These are phyloP conservation scores for Megacollybia marginata DNA, from an alignment of 768 basidiomycete species.

Conservation along the genomic window DNA sequence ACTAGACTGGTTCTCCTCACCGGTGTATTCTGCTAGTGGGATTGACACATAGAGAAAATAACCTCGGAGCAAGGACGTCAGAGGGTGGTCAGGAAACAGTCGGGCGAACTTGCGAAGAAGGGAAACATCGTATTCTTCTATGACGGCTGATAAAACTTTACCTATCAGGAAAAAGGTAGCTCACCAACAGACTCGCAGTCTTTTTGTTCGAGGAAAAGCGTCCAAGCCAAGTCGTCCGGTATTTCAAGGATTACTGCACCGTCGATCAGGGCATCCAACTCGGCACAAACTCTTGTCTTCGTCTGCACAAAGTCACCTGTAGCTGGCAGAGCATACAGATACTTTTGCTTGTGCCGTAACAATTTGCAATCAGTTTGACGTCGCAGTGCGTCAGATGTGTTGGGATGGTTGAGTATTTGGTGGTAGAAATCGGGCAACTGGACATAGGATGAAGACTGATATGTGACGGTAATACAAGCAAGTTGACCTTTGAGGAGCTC, in stretches of 20 bases:
- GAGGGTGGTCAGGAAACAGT: constrained; percentile 54
- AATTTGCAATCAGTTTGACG: constrained; percentile 70
- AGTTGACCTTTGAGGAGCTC: constrained; percentile 48
- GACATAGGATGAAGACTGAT: constrained; percentile 6
- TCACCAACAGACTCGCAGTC: constrained; percentile 63
- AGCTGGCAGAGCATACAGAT: constrained; percentile 54
- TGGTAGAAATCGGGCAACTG: constrained; percentile 70
- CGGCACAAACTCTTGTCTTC: constrained; percentile 43
- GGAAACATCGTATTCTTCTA: constrained; percentile 56
- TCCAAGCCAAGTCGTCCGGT: constrained; percentile 81
- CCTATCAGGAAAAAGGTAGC: constrained; percentile 14
- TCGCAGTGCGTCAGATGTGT: constrained; percentile 75
- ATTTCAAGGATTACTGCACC: constrained; percentile 73
- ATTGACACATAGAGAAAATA: constrained; percentile 62
- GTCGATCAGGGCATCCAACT: constrained; percentile 65
- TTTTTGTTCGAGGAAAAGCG: constrained; percentile 61
- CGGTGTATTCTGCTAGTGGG: constrained; percentile 24
- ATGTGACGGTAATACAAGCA: not conserved
- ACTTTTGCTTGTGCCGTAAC: constrained; percentile 52
- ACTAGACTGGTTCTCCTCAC: constrained; percentile 30
- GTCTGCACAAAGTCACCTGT: constrained; percentile 10
- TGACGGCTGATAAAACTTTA: constrained; percentile 1
- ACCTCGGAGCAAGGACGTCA: constrained; percentile 53
- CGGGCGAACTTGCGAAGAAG: constrained; percentile 52
- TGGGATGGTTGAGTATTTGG: constrained; percentile 76